Conservation (phyloP, 768 basidiomycete genomes). For the Amanita phalloides region DNA sequence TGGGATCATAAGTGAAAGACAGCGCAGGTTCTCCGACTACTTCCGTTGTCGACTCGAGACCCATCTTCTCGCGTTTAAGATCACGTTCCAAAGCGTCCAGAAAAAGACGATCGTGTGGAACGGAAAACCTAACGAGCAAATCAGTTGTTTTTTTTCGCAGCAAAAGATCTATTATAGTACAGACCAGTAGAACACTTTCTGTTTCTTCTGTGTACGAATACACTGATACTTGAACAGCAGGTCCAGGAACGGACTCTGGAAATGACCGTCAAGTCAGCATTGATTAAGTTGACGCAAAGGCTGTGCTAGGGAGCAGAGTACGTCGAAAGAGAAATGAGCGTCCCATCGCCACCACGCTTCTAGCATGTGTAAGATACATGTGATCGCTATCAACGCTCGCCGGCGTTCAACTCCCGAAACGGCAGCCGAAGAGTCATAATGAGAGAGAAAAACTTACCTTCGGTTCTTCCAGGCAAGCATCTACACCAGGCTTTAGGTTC, state of each 20-base stretch:
- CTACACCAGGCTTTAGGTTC: constrained; percentile 88
- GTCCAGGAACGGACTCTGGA: constrained; percentile 87
- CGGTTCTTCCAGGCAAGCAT: constrained; percentile 92
- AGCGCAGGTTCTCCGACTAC: constrained; percentile 70
- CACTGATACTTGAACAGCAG: constrained; percentile 94
- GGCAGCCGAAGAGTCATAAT: neutral
- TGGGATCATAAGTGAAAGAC: constrained; percentile 84
- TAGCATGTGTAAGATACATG: neutral
- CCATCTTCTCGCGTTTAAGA: constrained; percentile 91
- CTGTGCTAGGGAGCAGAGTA: neutral
- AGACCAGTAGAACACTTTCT: constrained; percentile 97
- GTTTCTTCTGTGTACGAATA: constrained; percentile 97
- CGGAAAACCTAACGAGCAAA: constrained; percentile 66
- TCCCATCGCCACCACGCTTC: neutral
- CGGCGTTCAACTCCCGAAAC: too few species aligned
- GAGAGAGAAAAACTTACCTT: constrained; percentile 45
- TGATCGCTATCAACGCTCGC: neutral
- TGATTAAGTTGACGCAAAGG: constrained; percentile 1
- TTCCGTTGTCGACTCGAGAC: constrained; percentile 73
- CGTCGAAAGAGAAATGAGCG: constrained; percentile 1
- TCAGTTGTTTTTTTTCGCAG: neutral
- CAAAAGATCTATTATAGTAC: constrained; percentile 13
- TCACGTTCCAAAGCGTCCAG: constrained; percentile 94
- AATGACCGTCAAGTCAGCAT: constrained; percentile 26
- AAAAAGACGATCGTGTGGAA: constrained; percentile 94